Evolutionary conservation across 2,329 filamentous ascomycete genomes (phyloP).

Genomic region (Akanthomyces lecanii): DNA sequence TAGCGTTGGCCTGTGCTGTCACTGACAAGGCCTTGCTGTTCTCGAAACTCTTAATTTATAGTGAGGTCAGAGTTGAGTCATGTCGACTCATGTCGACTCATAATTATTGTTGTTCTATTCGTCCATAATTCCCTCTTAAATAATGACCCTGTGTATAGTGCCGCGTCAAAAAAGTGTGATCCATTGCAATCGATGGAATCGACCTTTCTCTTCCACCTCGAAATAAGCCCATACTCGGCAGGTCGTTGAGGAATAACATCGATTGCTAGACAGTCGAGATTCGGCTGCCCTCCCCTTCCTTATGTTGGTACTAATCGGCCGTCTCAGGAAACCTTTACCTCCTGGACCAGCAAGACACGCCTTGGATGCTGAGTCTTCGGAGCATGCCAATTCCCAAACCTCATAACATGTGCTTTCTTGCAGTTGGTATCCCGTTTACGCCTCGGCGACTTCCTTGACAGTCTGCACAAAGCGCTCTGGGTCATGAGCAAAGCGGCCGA

Average conservation of each 20-base stretch:
- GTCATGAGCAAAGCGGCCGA: slow-evolving; percentile 79
- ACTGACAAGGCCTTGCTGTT: no score
- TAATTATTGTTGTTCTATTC: neutral
- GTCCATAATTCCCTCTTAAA: neutral
- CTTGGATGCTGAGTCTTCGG: neutral
- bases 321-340: neutral
- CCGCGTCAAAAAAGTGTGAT: neutral
- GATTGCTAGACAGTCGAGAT: neutral
- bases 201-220: no score
- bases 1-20: neutral
- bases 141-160: neutral
- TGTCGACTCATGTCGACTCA: slow-evolving; percentile 12
- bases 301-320: neutral
- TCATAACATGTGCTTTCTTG: neutral
- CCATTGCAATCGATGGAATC: no score
- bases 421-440: slow-evolving; percentile 22
- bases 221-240: neutral
- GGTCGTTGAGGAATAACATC: neutral
- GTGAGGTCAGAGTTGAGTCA: neutral
- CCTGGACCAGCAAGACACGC: no score
- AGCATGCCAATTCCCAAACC: neutral
- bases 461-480: slow-evolving; percentile 67
- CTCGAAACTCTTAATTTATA: neutral
- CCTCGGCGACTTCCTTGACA: slow-evolving; percentile 62
- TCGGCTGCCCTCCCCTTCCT: neutral